phyloP scores from a whole-genome alignment of 306 rosid genomes.

The Cyclanthera cordifolia region DNA sequence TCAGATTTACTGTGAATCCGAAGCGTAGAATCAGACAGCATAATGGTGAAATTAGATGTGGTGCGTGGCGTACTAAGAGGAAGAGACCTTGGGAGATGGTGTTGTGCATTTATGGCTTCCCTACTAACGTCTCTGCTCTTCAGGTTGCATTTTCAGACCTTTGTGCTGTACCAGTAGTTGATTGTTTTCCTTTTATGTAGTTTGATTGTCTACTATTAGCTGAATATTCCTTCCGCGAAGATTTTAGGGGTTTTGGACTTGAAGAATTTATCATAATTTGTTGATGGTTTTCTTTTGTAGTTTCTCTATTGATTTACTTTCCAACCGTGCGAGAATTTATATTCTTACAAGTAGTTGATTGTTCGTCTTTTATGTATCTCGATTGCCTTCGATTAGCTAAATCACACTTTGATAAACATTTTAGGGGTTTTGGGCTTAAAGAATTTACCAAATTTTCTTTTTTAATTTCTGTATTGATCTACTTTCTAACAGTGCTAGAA shows the following conservation, averaged over 20 bases:
- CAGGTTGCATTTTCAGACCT: conserved; percentile 38
- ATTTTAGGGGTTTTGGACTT: neutral
- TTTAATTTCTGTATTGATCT: neutral
- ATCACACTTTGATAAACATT: neutral
- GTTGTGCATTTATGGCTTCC: conserved; percentile 83
- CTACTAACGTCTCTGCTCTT: conserved; percentile 79
- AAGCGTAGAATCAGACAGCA: conserved; percentile 85
- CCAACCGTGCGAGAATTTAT: neutral
- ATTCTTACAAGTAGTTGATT: neutral
- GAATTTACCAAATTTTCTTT: neutral
- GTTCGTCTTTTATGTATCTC: neutral
- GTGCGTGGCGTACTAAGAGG: conserved; percentile 81
- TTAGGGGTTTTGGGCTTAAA: neutral
- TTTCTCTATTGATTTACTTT: neutral
- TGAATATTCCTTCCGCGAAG: neutral
- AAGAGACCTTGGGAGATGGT: conserved; percentile 96
- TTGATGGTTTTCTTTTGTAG: neutral
- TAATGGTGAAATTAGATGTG: conserved; percentile 79
- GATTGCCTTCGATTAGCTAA: neutral
- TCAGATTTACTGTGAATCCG: conserved; percentile 90
- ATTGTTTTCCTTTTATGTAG: neutral
- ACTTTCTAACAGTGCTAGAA: neutral
- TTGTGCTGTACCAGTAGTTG: neutral
- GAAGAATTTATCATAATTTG: neutral
- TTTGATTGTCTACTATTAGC: neutral